Evolutionary conservation across 257 asterid species (phyloP).

Genomic region (Ocimum tenuiflorum): DNA sequence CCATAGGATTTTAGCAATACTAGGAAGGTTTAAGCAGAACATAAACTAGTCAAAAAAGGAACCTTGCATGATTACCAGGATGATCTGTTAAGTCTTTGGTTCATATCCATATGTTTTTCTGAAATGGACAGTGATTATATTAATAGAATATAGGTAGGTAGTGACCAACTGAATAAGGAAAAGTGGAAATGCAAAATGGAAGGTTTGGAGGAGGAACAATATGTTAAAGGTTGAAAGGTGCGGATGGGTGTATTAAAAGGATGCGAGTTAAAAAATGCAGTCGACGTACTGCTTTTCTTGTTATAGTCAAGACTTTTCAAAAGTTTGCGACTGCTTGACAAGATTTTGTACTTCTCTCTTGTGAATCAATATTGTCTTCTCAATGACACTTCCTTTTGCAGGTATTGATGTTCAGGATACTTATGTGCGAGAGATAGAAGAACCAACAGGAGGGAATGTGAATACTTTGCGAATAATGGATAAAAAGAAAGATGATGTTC

Average conservation of each 20-base stretch:
- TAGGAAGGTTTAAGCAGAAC: background rate
- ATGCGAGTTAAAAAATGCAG: background rate
- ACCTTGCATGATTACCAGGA: background rate
- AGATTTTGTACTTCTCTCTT: background rate
- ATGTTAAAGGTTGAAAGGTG: background rate
- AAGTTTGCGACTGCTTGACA: constrained; percentile 9
- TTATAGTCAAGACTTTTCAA: background rate
- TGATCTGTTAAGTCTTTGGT: background rate
- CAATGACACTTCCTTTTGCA: constrained; percentile 24
- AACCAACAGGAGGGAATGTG: constrained; percentile 49
- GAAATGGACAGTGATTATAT: background rate
- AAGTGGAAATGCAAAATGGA: background rate
- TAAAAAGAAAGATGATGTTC: constrained; percentile 47
- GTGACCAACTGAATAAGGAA: constrained; percentile 1
- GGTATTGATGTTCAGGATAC: constrained; percentile 73
- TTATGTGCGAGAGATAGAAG: constrained; percentile 79
- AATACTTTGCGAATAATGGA: constrained; percentile 53
- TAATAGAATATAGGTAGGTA: background rate
- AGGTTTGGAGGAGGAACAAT: background rate
- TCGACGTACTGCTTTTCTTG: background rate
- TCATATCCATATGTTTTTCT: background rate
- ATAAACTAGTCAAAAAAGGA: background rate
- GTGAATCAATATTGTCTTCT: background rate
- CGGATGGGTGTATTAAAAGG: background rate
- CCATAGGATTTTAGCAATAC: background rate